phyloP scores from a whole-genome alignment of 1,139 yeast genomes.

The Hansenula lynferdii region DNA sequence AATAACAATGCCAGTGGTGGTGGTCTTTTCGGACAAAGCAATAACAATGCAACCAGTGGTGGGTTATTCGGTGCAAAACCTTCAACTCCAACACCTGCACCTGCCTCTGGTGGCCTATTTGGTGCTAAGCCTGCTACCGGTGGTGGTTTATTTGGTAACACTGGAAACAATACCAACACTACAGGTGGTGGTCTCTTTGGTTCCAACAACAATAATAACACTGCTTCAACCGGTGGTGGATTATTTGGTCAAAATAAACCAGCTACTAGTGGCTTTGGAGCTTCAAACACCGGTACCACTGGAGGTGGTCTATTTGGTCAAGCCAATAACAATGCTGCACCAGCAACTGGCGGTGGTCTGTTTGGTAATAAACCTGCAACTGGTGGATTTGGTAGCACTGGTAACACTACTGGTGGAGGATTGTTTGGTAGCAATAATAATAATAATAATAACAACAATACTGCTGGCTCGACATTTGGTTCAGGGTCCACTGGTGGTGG shows the following conservation, averaged over 20 bases:
- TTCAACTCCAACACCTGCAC: neutral
- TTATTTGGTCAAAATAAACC: conserved; percentile 22
- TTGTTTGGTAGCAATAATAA: conserved; percentile 23
- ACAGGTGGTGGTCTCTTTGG: conserved; percentile 8
- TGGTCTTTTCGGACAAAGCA: conserved; percentile 38
- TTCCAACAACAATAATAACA: neutral
- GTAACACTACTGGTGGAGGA: conserved; percentile 21
- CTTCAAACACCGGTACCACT: conserved; percentile 3
- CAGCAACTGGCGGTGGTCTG: conserved; percentile 25
- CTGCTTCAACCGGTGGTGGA: conserved; percentile 5
- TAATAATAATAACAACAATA: conserved; percentile 8
- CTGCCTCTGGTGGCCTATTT: conserved; percentile 24
- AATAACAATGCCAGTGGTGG: conserved; percentile 17
- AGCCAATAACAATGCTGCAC: conserved; percentile 23
- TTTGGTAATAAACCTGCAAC: conserved; percentile 24
- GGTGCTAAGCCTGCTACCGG: conserved; percentile 19
- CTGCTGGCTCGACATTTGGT: conserved; percentile 11
- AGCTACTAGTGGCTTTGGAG: neutral
- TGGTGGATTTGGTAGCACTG: conserved; percentile 15
- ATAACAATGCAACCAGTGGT: conserved; percentile 16
- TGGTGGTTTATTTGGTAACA: conserved; percentile 23
- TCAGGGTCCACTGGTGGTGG: conserved; percentile 15
- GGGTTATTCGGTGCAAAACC: conserved; percentile 27
- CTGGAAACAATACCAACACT: conserved; percentile 7
- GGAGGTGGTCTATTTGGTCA: conserved; percentile 28